Percentiles rank a stretch among this genome's conserved stretches.
These are phyloP conservation scores for Knoxia roxburghii DNA, from an alignment of 257 asterid species.

Conservation along the genomic window DNA sequence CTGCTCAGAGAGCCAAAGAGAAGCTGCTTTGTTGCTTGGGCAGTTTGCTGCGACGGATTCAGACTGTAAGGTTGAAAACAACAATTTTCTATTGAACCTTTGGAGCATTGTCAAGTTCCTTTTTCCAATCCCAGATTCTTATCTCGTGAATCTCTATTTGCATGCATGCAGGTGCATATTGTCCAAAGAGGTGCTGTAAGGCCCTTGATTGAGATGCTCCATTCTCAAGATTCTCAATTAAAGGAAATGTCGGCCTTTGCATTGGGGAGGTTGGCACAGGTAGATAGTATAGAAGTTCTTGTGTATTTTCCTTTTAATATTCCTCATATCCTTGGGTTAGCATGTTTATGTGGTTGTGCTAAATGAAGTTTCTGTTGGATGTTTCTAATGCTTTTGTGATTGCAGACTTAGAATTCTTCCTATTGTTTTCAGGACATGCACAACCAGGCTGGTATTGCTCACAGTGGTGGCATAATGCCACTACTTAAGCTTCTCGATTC, in stretches of 20 bases:
- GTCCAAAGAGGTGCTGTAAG: constrained; percentile 98
- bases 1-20: constrained; percentile 99
- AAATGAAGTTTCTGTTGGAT: neutral
- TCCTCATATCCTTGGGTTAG: neutral
- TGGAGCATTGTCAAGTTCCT: neutral
- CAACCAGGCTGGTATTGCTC: constrained; percentile 99
- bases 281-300: constrained; percentile 17
- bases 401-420: neutral
- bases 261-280: constrained; percentile 98
- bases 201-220: constrained; percentile 95
- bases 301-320: constrained; percentile 10
- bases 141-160: neutral
- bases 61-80: constrained; percentile 88
- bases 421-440: constrained; percentile 62
- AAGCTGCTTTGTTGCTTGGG: constrained; percentile 98
- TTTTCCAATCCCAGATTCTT: neutral
- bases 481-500: constrained; percentile 87
- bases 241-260: constrained; percentile 99
- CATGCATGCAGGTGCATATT: constrained; percentile 66
- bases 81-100: neutral
- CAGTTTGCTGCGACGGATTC: constrained; percentile 99
- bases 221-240: constrained; percentile 85
- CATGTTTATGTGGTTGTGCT: neutral
- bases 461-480: constrained; percentile 80
- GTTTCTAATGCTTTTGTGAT: neutral